Evolutionary conservation across 495 filamentous ascomycete genomes (phyloP).

Genomic region (Hyaloscypha bicolor): DNA sequence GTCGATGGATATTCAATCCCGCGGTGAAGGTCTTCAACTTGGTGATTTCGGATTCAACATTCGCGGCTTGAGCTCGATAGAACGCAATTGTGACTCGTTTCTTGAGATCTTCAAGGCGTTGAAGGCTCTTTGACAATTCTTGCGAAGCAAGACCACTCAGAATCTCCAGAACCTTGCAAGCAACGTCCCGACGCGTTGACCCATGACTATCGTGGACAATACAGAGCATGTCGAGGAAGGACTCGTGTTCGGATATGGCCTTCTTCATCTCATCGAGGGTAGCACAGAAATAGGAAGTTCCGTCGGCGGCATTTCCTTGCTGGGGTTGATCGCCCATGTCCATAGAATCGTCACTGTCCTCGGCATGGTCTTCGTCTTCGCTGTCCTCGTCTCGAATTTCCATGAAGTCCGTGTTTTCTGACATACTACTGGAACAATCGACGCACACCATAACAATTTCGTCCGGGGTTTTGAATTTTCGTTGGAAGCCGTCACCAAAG

Average conservation of each 20-base stretch:
- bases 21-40: constrained; percentile 28
- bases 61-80: constrained; percentile 5
- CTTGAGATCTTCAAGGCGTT: constrained; percentile 13
- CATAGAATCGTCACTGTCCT: constrained; percentile 6
- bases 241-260: constrained; percentile 31
- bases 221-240: constrained; percentile 33
- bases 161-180: constrained; percentile 24
- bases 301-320: constrained; percentile 2
- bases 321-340: not conserved
- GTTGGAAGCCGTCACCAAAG: constrained; percentile 30
- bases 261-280: constrained; percentile 10
- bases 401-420: constrained; percentile 32
- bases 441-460: constrained; percentile 39
- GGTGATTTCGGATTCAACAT: constrained; percentile 15
- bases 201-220: constrained; percentile 24
- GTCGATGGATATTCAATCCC: constrained; percentile 28
- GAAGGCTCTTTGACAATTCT: constrained; percentile 16
- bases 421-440: constrained; percentile 37
- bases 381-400: constrained; percentile 29
- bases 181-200: not conserved
- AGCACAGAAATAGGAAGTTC: constrained; percentile 3
- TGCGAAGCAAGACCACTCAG: constrained; percentile 26
- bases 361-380: constrained; percentile 1
- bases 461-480: constrained; percentile 32
- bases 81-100: not conserved